Conservation (phyloP, 2,329 filamentous ascomycete species). For the Lasiodiplodia gonubiensis region DNA sequence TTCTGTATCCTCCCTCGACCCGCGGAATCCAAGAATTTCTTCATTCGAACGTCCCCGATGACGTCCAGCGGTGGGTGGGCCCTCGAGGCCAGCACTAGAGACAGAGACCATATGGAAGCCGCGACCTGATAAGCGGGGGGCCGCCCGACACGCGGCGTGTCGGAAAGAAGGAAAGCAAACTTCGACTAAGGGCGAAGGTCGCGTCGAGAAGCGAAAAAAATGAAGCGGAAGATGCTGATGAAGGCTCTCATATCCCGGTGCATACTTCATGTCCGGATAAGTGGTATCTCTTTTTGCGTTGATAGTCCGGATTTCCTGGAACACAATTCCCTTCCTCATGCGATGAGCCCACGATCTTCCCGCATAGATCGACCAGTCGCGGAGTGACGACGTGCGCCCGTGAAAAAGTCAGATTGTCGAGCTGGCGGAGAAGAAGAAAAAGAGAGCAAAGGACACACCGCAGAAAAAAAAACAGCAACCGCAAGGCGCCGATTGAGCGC, state of each 20-base stretch:
- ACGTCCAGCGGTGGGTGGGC: neutral
- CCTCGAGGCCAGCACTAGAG: neutral
- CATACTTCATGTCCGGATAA: constrained; percentile 27
- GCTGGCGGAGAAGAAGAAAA: constrained; percentile 15
- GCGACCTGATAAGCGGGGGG: constrained; percentile 17
- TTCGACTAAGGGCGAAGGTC: constrained; percentile 1
- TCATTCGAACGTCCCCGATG: neutral
- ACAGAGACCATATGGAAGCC: constrained; percentile 18
- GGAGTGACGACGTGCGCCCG: constrained; percentile 21
- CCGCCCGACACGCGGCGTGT: constrained; percentile 9
- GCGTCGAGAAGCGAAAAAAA: constrained; percentile 16
- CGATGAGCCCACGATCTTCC: constrained; percentile 24
- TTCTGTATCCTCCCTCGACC: neutral
- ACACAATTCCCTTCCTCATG: constrained; percentile 22
- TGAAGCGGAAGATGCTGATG: constrained; percentile 20
- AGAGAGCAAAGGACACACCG: constrained; percentile 18
- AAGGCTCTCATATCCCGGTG: constrained; percentile 25
- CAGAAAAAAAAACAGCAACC: constrained; percentile 9
- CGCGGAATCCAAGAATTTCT: neutral
- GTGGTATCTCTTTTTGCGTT: constrained; percentile 27
- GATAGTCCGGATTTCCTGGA: constrained; percentile 20
- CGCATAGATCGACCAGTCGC: constrained; percentile 13
- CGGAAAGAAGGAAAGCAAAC: constrained; percentile 18
- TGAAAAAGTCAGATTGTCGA: constrained; percentile 22
- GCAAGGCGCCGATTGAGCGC: constrained; percentile 18